These are phyloP conservation scores for Nepenthes alata DNA, from an alignment of 179 eudicot species.

Conservation along the genomic window DNA sequence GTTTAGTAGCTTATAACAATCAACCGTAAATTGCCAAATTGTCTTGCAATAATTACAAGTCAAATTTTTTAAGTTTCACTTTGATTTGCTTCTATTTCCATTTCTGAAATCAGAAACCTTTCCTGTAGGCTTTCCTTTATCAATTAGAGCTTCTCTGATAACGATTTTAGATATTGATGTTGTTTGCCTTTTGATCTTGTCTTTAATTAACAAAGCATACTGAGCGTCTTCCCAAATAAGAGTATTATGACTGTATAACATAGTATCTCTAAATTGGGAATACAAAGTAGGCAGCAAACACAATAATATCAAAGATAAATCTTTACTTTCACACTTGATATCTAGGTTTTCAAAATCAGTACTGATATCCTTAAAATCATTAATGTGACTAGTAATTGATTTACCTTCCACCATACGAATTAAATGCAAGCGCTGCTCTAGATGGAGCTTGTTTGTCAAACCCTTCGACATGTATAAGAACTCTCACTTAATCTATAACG, in stretches of 20 bases:
- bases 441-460: too few species aligned
- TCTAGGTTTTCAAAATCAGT: background rate
- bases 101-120: background rate
- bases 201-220: background rate
- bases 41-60: background rate
- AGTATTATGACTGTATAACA: background rate
- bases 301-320: background rate
- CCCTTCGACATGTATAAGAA: too few species aligned
- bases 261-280: too few species aligned
- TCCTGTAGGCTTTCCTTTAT: background rate
- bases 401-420: too few species aligned
- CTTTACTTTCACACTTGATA: background rate
- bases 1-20: background rate
- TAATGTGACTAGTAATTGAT: background rate
- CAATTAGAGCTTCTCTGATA: background rate
- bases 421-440: too few species aligned
- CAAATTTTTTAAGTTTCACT: background rate
- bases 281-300: background rate
- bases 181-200: background rate
- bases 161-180: background rate
- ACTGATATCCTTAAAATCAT: background rate
- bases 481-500: too few species aligned
- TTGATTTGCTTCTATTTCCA: background rate
- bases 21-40: background rate
- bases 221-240: background rate